Conservation (phyloP, 306 rosid genomes). For the Rubus parviflorus region DNA sequence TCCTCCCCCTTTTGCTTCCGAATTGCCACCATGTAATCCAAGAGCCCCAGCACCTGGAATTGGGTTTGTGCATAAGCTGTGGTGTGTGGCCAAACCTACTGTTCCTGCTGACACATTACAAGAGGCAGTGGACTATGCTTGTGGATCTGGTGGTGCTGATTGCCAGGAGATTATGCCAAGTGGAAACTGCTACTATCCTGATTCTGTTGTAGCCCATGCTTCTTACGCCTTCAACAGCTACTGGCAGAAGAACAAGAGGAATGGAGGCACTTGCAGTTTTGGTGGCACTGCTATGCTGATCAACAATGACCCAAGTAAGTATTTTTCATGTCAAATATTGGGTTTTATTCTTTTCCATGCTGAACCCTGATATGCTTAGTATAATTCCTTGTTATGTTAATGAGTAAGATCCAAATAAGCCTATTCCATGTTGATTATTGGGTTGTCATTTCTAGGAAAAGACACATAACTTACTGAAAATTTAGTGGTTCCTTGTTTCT, state of each 20-base stretch:
- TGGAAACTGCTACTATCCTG: conserved; percentile 70
- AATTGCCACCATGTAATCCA: conserved; percentile 69
- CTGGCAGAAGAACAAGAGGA: conserved; percentile 93
- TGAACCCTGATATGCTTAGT: no score
- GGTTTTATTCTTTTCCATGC: no score
- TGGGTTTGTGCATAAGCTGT: conserved; percentile 48
- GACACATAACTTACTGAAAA: background rate
- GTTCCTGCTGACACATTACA: conserved; percentile 77
- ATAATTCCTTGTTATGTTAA: background rate
- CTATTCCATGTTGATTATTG: background rate
- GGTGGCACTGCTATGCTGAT: conserved; percentile 93
- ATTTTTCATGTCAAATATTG: no score
- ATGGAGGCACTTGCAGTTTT: conserved; percentile 84
- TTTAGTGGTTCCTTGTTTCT: background rate
- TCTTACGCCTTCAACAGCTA: conserved; percentile 88
- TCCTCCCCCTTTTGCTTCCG: conserved; percentile 46
- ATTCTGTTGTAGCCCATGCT: conserved; percentile 77
- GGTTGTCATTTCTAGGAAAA: background rate
- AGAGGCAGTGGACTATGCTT: conserved; percentile 79
- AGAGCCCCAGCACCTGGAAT: conserved; percentile 49
- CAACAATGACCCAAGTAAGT: conserved; percentile 82
- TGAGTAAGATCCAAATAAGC: background rate
- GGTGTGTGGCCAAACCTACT: conserved; percentile 97
- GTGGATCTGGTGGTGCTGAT: conserved; percentile 86
- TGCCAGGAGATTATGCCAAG: conserved; percentile 61